Percentiles rank a stretch among this genome's conserved stretches.
Evolutionary conservation across 2,329 filamentous ascomycete species (phyloP).

Genomic region (Alternaria sp.): DNA sequence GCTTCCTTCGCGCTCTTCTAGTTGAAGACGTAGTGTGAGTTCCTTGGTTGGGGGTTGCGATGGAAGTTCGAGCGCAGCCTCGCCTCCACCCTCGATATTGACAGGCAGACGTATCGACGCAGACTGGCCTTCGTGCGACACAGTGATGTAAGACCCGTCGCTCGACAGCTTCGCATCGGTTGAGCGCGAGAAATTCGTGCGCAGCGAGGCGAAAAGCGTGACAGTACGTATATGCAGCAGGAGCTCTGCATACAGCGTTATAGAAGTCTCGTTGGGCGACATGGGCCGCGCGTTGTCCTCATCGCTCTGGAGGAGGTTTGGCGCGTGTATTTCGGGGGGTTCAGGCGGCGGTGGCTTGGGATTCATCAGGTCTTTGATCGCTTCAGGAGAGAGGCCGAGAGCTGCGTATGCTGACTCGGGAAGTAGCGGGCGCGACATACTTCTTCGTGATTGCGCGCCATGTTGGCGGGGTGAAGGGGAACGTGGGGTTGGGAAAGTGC

Average conservation of each 20-base stretch:
- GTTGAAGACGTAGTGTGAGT: slow-evolving; percentile 62
- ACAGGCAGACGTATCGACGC: slow-evolving; percentile 59
- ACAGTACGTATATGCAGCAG: slow-evolving; percentile 68
- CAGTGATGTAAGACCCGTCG: slow-evolving; percentile 54
- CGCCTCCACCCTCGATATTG: slow-evolving; percentile 53
- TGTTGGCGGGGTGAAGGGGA: slow-evolving; percentile 29
- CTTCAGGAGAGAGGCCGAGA: slow-evolving; percentile 42
- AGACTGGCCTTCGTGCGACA: slow-evolving; percentile 57
- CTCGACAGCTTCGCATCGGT: slow-evolving; percentile 56
- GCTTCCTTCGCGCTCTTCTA: slow-evolving; percentile 54
- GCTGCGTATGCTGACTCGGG: slow-evolving; percentile 48
- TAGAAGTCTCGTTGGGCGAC: slow-evolving; percentile 41
- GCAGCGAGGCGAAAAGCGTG: slow-evolving; percentile 63
- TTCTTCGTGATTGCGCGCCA: slow-evolving; percentile 37
- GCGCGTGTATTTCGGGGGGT: slow-evolving; percentile 34
- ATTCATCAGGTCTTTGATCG: slow-evolving; percentile 44
- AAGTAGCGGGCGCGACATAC: slow-evolving; percentile 44
- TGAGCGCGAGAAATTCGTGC: slow-evolving; percentile 52
- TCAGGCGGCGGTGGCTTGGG: slow-evolving; percentile 32
- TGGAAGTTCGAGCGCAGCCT: slow-evolving; percentile 61
- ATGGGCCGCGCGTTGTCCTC: slow-evolving; percentile 34
- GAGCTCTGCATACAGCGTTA: slow-evolving; percentile 65
- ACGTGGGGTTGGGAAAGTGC: slow-evolving; percentile 10
- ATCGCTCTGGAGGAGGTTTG: slow-evolving; percentile 42
- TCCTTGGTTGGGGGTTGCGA: slow-evolving; percentile 56